Conservation (phyloP, 257 asterid species). For the Solanum neorickii region DNA sequence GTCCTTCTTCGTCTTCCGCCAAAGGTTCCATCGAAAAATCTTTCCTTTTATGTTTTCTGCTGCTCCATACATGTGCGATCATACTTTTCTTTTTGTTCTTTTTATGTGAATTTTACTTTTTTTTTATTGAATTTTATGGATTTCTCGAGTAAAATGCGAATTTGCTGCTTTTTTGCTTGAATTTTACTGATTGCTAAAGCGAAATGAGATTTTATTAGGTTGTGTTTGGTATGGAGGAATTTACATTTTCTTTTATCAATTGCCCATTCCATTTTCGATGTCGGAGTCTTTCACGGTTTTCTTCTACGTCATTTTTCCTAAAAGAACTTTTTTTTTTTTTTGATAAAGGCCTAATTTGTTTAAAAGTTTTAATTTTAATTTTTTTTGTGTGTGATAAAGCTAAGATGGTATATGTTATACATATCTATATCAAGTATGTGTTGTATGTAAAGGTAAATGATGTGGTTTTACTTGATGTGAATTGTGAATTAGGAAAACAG, state of each 20-base stretch:
- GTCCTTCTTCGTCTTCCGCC: neutral
- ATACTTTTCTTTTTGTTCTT: neutral
- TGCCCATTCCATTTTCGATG: neutral
- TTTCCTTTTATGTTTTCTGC: neutral
- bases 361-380: neutral
- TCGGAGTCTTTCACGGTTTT: neutral
- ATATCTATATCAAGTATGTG: neutral
- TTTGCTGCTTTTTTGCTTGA: neutral
- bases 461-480: neutral
- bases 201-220: neutral
- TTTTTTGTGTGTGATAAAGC: neutral
- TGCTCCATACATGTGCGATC: neutral
- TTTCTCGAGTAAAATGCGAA: neutral
- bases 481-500: neutral
- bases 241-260: neutral
- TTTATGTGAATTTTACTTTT: neutral
- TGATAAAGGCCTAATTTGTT: neutral
- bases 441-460: neutral
- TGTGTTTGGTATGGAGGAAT: neutral
- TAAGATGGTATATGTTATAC: neutral
- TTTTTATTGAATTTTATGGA: neutral
- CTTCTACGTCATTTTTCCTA: neutral
- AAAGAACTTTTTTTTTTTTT: neutral
- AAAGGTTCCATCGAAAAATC: neutral
- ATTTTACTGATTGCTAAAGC: neutral